Conservation (phyloP, 2,329 filamentous ascomycete species). For the Alternaria ventricosa region DNA sequence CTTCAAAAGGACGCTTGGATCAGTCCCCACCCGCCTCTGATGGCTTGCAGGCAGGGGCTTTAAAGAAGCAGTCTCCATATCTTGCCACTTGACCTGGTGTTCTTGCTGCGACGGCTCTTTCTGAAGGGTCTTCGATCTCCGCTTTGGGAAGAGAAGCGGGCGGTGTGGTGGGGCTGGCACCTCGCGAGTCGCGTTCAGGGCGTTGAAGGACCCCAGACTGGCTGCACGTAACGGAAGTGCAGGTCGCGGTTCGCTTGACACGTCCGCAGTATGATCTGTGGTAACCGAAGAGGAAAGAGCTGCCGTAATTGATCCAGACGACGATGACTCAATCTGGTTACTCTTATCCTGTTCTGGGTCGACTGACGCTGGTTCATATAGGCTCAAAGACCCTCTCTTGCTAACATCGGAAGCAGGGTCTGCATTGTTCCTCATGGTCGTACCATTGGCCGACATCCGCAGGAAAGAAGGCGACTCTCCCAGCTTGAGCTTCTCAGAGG, state of each 20-base stretch:
- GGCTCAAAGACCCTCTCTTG: background rate
- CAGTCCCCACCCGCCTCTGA: background rate
- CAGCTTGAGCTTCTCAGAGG: constrained; percentile 19
- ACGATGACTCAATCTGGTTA: background rate
- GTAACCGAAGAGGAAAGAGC: background rate
- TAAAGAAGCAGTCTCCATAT: background rate
- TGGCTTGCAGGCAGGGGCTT: background rate
- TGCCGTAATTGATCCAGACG: background rate
- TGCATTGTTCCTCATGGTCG: background rate
- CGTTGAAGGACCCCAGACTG: background rate
- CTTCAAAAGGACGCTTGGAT: constrained; percentile 1
- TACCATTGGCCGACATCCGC: background rate
- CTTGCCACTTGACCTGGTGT: background rate
- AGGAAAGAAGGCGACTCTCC: constrained; percentile 1
- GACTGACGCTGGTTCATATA: background rate
- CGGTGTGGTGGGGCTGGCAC: background rate
- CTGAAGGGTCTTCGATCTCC: background rate
- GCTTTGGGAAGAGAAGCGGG: background rate
- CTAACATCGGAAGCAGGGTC: background rate
- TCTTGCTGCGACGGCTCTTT: background rate
- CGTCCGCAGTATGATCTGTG: background rate
- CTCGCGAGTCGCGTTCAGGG: background rate
- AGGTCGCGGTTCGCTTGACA: background rate
- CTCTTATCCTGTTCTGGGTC: background rate
- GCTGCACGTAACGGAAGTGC: background rate